Evolutionary conservation across 2,329 filamentous ascomycete species (phyloP).

Genomic region (Lachnellula subtilissima): DNA sequence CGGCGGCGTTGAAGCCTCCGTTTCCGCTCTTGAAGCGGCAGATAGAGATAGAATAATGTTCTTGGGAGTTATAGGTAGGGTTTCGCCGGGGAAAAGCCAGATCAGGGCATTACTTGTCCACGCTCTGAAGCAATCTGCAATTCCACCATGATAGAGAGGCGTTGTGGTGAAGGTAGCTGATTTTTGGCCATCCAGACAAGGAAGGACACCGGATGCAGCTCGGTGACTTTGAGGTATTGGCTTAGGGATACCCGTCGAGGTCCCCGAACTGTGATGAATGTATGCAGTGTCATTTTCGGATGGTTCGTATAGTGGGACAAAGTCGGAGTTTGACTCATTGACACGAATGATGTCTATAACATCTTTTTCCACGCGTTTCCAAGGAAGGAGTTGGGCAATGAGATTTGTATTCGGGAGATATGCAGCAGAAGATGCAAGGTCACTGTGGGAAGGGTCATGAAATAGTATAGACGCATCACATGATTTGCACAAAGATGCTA

Average conservation of each 20-base stretch:
- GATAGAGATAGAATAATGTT: conserved; percentile 48
- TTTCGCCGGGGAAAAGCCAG: conserved; percentile 57
- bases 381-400: conserved; percentile 11
- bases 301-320: background rate
- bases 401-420: conserved; percentile 14
- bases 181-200: conserved; percentile 36
- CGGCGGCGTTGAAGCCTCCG: conserved; percentile 1
- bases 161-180: conserved; percentile 59
- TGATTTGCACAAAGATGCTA: conserved; percentile 47
- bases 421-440: conserved; percentile 10
- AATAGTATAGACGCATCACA: conserved; percentile 44
- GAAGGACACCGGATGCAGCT: conserved; percentile 50
- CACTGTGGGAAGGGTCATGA: conserved; percentile 32
- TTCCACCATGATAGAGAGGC: conserved; percentile 60
- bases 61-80: conserved; percentile 49
- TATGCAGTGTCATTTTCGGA: conserved; percentile 43
- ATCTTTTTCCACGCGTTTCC: background rate
- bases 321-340: background rate
- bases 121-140: conserved; percentile 57
- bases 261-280: conserved; percentile 60
- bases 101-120: conserved; percentile 57
- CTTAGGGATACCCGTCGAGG: conserved; percentile 58
- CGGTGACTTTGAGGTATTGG: conserved; percentile 55
- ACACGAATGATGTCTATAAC: background rate
- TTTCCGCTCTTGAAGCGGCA: conserved; percentile 29